Percentiles rank a stretch among this genome's conserved stretches.
phyloP scores from a whole-genome alignment of 805 yeast species.

The Cyberlindnera maritima region DNA sequence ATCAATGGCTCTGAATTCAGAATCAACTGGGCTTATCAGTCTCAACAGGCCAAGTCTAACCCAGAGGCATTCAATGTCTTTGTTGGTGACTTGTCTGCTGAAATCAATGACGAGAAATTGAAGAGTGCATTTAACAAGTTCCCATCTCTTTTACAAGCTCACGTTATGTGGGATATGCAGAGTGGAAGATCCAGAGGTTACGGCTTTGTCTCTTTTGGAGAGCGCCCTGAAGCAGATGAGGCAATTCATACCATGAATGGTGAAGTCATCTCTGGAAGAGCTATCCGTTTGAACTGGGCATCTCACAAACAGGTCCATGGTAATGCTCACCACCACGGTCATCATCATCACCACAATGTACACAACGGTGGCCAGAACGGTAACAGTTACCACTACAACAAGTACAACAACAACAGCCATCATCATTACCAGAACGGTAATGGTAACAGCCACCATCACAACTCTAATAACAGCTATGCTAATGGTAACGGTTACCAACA shows the following conservation, averaged over 20 bases:
- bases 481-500: constrained; percentile 6
- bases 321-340: constrained; percentile 14
- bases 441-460: background rate
- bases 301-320: constrained; percentile 51
- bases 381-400: constrained; percentile 16
- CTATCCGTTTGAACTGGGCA: constrained; percentile 88
- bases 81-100: constrained; percentile 82
- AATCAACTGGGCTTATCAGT: constrained; percentile 83
- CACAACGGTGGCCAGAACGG: constrained; percentile 32
- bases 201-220: constrained; percentile 79
- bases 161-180: constrained; percentile 97
- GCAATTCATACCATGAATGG: constrained; percentile 79
- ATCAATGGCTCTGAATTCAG: constrained; percentile 55
- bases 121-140: constrained; percentile 54
- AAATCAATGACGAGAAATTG: constrained; percentile 76
- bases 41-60: constrained; percentile 59
- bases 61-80: constrained; percentile 66
- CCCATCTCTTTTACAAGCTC: constrained; percentile 70
- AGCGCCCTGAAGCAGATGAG: constrained; percentile 64
- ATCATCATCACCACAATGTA: constrained; percentile 23
- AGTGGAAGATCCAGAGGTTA: constrained; percentile 90
- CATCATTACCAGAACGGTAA: constrained; percentile 11
- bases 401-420: constrained; percentile 8
- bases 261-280: constrained; percentile 64
- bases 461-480: background rate